These are phyloP conservation scores for Lentinus polychrous DNA, from an alignment of 1,284 basidiomycete species.

Conservation along the genomic window DNA sequence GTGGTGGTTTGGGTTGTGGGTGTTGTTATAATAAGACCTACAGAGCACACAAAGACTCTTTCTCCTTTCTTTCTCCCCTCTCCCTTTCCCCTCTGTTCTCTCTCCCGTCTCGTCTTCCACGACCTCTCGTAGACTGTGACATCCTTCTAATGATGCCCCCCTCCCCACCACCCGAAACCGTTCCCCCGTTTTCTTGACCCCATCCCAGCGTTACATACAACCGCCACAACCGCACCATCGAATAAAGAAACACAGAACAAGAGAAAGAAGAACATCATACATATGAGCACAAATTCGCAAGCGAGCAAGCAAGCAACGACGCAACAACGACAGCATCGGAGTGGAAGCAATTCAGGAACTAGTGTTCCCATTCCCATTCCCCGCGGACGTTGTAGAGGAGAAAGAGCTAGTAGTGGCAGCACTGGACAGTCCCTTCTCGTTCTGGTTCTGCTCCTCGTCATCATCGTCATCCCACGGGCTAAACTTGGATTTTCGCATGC, in stretches of 20 bases:
- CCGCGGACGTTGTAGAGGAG: neutral
- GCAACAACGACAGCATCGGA: neutral
- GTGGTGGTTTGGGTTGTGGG: no score
- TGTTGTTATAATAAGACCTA: slow-evolving; percentile 3
- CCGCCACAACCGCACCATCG: neutral
- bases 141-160: no score
- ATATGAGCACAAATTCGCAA: no score
- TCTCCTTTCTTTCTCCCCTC: neutral
- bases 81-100: neutral
- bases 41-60: neutral
- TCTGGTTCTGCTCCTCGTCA: neutral
- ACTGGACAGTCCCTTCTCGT: no score
- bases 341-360: neutral
- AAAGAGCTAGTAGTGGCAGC: no score
- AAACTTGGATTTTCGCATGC: slow-evolving; percentile 28
- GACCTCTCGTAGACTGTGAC: no score
- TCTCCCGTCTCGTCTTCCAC: neutral
- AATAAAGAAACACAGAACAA: neutral
- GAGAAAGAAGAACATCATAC: neutral
- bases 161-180: no score
- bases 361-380: neutral
- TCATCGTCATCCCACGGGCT: slow-evolving; percentile 34
- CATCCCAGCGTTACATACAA: neutral
- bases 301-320: neutral
- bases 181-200: neutral